Evolutionary conservation across 2,329 filamentous ascomycete species (phyloP).

Genomic region (Aspergillus viridinutans): DNA sequence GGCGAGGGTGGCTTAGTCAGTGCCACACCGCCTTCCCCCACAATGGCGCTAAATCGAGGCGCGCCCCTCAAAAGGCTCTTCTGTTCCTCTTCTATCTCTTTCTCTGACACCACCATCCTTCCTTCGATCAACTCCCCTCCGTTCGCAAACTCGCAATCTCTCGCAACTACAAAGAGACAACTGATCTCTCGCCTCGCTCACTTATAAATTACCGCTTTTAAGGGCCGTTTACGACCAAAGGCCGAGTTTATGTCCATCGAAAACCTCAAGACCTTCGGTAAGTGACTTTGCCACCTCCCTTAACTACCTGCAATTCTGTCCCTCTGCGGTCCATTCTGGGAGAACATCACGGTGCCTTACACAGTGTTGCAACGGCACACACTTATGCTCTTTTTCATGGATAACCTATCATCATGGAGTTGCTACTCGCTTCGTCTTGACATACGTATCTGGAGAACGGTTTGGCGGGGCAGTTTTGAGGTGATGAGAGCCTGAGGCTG

Average conservation of each 20-base stretch:
- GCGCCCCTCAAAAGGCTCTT: slow-evolving; percentile 36
- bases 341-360: neutral
- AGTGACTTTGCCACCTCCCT: slow-evolving; percentile 41
- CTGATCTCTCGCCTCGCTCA: slow-evolving; percentile 27
- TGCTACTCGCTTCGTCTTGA: slow-evolving; percentile 1
- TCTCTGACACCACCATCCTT: slow-evolving; percentile 18
- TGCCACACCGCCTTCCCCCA: slow-evolving; percentile 31
- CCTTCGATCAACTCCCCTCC: neutral
- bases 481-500: slow-evolving; percentile 27
- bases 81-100: slow-evolving; percentile 23
- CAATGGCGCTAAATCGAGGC: slow-evolving; percentile 16
- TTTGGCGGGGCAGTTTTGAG: slow-evolving; percentile 36
- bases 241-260: slow-evolving; percentile 97
- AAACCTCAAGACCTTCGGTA: slow-evolving; percentile 96
- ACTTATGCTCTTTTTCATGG: neutral
- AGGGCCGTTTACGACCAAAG: slow-evolving; percentile 54
- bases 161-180: slow-evolving; percentile 25
- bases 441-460: slow-evolving; percentile 7
- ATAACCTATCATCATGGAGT: neutral
- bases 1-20: slow-evolving; percentile 22
- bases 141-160: slow-evolving; percentile 17
- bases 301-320: neutral
- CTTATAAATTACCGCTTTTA: slow-evolving; percentile 36
- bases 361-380: neutral
- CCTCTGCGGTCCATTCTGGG: neutral